Evolutionary conservation across 202 grass and related monocot species (phyloP), one percentile per base, ranked within the genome.

Genomic region (Brachypodium distachyon): DNA sequence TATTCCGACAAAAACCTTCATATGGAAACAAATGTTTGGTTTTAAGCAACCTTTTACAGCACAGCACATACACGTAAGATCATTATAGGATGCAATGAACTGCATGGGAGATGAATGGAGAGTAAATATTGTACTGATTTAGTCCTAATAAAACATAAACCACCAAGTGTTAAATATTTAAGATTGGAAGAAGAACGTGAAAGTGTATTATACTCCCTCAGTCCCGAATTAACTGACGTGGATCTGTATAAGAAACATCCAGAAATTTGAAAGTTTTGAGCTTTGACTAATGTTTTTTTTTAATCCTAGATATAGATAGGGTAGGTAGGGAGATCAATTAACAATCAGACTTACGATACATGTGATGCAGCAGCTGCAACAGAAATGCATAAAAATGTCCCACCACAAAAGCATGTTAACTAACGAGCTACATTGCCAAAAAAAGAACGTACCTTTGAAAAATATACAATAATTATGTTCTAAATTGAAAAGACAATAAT

Each of bases 401-500:
- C 21, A 32, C 22, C 21, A 37, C 21, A 76, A 55, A 26, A 23
- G 32, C 6, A 23, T 21, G 27, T n/a, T 40, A 73, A 27, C 66
- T 22, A 28, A 41, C 26, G 18, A 83, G 28, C 58, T 63, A 53
- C 25, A 16, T 12, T 31, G n/a, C 21, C 39, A 44, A 54, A 68
- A n/a, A n/a, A n/a, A 66, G 38, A 73, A 48, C 26, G 12, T 58
- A 43, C 13, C 32, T 39, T 47, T 0, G 0, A 27, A 70, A 77
- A 80, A 54, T 84, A 83, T 48, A 70, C 60, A 83, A 8, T 16
- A 64, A 64, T 54, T 39, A 48, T 39, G 23, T 76, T 62, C 18
- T 28, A 76, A 56, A 31, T 8, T 17, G 42, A 69, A 25, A 63
- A 23, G 13, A 22, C 46, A 56, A 27, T n/a, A 19, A 67, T 27